Base-by-base conservation (phyloP, 257 asterid genomes). In the Solanum phureja region DNA sequence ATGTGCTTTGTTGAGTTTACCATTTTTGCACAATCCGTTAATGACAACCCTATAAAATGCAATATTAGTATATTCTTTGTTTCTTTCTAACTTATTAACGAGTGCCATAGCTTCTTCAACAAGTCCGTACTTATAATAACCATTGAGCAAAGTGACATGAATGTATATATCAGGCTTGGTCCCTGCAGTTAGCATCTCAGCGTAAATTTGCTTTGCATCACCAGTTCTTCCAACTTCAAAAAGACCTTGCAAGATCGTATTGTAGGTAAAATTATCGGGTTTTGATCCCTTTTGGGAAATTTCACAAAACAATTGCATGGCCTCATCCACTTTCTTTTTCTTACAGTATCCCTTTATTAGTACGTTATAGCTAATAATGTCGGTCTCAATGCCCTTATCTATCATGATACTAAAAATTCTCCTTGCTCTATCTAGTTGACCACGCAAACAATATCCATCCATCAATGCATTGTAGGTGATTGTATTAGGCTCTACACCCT, bases 251-350 rank as follows among this genome's bases (percentile, higher is more conserved):
- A 71, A 16, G 42, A 71, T 31, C 1, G 6, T 71, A 71, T 14
- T 31, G 40, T 31, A 68, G 75, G 21, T 68, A 29, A 68, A 3
- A 13, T 12, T 68, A 68, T 68, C 19, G 31, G 75, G 75, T 3
- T 27, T 66, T 27, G 21, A 27, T 27, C 35, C 19, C 9, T 5
- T 66, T 11, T 24, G 35, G 11, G 1, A 66, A 66, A 66, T 66
- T 66, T 66, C 74, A 66, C 9, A 2, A 24, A 66, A 11, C 35
- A 66, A 27, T 66, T 29, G 37, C 75, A 68, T 68, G 21, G 75
- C 75, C 10, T 68, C 11, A 0, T 0, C 23, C 0, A 68, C 0
- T 27, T 29, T 27, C 37, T 6, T 68, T 29, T 68, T 29, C 37
- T 68, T 68, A 68, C 38, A 29, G 2, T 68, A 68, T 68, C 23